Base-by-base conservation (phyloP, 2,329 filamentous ascomycete genomes). In the Colletotrichum eremochloae region DNA sequence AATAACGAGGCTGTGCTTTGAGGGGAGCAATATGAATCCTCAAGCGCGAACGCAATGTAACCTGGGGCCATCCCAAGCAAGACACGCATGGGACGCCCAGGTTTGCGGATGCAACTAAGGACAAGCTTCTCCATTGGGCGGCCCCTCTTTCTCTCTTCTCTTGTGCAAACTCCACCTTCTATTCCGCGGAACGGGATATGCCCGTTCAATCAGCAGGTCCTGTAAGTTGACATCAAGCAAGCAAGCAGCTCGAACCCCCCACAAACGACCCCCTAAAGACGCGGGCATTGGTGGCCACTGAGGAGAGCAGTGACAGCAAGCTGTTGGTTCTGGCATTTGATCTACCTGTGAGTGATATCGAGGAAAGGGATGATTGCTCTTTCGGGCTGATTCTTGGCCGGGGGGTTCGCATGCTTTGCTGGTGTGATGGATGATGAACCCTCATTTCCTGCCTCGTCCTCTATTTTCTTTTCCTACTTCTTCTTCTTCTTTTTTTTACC, bases 51-150 rank as follows among this genome's bases (percentile, higher is more conserved):
- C 58, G 58, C 31, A 69, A 64, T 15, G 5, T n/a, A 40, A n/a
- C 53, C 58, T 48, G 40, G 60, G 60, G 60, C 53, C 52, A 58
- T 53, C 65, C 48, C 69, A 64, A 44, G 69, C 69, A 14, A 33
- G 46, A 58, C 65, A 29, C 60, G 69, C 65, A 48, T 63, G 58
- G 57, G 44, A 55, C 46, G 42, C 52, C 50, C 68, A 33, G 56
- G 42, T 58, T 42, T 68, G 57, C 58, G 31, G 44, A 63, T 14
- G 48, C 65, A 46, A 63, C 69, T 55, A 64, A 68, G 60, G 69
- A 72, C 65, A 72, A 72, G 69, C 69, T 72, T 72, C 65, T 72
- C 44, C 24, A 61, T 69, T 64, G 61, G 60, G 69, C 53, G 52
- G 58, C 67, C 58, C 44, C 58, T 56, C 40, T 42, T 6, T 42